These are phyloP conservation scores for Gnomoniopsis smithogilvyi DNA, from an alignment of 2,329 filamentous ascomycete genomes.

Conservation along the genomic window DNA sequence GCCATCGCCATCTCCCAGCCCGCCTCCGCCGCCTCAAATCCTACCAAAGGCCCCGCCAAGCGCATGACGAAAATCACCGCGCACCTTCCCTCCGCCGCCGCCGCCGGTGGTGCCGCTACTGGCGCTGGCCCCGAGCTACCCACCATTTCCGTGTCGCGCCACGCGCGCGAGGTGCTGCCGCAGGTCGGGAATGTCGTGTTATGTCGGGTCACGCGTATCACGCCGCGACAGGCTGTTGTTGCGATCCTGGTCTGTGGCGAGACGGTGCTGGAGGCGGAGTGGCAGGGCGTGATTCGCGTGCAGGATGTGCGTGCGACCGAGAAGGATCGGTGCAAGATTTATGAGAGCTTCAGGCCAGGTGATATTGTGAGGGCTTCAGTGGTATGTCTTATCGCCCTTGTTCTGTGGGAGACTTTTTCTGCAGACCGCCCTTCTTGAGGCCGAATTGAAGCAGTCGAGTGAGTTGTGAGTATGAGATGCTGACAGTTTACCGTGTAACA, in stretches of 20 bases:
- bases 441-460: not conserved
- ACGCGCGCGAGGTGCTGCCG: constrained; percentile 68
- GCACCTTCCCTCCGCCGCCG: not conserved
- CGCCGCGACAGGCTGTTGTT: constrained; percentile 79
- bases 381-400: constrained; percentile 42
- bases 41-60: constrained; percentile 44
- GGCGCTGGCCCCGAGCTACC: constrained; percentile 41
- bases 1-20: constrained; percentile 55
- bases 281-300: constrained; percentile 78
- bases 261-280: constrained; percentile 71
- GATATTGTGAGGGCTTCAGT: constrained; percentile 88
- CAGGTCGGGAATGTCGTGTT: constrained; percentile 78
- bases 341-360: constrained; percentile 87
- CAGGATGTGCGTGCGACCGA: constrained; percentile 95
- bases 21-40: constrained; percentile 32
- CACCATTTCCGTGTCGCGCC: constrained; percentile 53
- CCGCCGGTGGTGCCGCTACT: constrained; percentile 33
- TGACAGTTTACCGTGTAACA: constrained; percentile 26
- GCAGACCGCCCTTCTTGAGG: no score
- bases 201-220: constrained; percentile 80
- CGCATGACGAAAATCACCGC: constrained; percentile 55
- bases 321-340: constrained; percentile 89
- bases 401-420: no score
- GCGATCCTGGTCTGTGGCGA: constrained; percentile 81
- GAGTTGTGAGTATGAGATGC: not conserved